Percentiles rank a stretch among this genome's conserved stretches.
Conservation (phyloP, 768 basidiomycete species). For the Termitomyces sp. region DNA sequence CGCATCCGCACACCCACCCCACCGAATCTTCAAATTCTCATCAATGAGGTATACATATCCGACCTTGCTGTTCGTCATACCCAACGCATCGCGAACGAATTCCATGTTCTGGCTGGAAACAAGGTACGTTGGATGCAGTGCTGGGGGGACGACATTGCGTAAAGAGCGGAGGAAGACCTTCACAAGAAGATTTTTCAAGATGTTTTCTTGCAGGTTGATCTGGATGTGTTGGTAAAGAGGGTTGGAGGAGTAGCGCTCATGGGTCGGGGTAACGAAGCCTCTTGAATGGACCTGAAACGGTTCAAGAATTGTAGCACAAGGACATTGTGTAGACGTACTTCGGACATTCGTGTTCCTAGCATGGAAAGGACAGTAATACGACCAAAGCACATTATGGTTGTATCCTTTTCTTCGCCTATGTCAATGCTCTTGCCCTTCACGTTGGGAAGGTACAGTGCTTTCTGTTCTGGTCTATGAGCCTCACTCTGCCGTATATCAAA, state of each 20-base stretch:
- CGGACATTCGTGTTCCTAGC: conserved; percentile 82
- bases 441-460: conserved; percentile 89
- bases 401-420: conserved; percentile 53
- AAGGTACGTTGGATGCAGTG: conserved; percentile 66
- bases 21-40: conserved; percentile 75
- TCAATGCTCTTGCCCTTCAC: conserved; percentile 67
- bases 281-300: conserved; percentile 65
- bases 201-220: conserved; percentile 93
- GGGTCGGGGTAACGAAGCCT: conserved; percentile 58
- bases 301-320: not conserved
- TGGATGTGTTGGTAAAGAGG: conserved; percentile 69
- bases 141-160: conserved; percentile 54
- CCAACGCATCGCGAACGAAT: conserved; percentile 77
- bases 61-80: conserved; percentile 84
- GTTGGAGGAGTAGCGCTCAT: conserved; percentile 43
- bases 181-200: conserved; percentile 87
- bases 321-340: conserved; percentile 38
- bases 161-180: conserved; percentile 77
- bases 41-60: conserved; percentile 94
- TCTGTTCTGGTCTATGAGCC: conserved; percentile 40
- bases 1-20: conserved; percentile 90
- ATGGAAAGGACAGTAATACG: conserved; percentile 78
- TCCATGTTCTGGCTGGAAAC: conserved; percentile 83
- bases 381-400: conserved; percentile 69
- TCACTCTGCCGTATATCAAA: not conserved